These are phyloP conservation scores for Desmodesmus armatus DNA, from an alignment of 139 green algal genomes.

Conservation along the genomic window DNA sequence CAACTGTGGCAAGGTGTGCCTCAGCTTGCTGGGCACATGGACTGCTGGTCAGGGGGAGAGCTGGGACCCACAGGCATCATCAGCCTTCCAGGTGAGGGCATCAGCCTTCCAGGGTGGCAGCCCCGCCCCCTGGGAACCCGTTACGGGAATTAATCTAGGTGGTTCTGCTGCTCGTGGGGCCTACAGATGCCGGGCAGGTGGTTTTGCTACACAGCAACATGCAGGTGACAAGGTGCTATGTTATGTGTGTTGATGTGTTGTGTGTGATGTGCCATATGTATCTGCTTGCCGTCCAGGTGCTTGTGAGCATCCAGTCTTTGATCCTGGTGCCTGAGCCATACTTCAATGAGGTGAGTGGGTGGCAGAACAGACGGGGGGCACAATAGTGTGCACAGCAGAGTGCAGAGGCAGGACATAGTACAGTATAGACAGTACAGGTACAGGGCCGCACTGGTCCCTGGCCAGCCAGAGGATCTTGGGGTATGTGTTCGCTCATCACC, in stretches of 20 bases:
- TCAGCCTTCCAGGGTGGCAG: background rate
- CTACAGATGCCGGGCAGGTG: too few relatives aligned
- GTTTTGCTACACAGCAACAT: too few relatives aligned
- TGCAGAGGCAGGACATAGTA: background rate
- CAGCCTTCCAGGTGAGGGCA: constrained; percentile 73
- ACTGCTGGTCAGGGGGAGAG: constrained; percentile 68
- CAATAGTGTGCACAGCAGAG: constrained; percentile 14
- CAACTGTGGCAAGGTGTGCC: constrained; percentile 81
- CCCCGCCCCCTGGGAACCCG: too few relatives aligned
- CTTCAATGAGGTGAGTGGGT: too few relatives aligned
- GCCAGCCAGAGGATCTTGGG: background rate
- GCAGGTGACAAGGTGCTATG: too few relatives aligned
- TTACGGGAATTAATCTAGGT: too few relatives aligned
- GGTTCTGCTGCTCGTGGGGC: background rate
- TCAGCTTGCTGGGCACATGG: constrained; percentile 92
- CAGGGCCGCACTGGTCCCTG: background rate
- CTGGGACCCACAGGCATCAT: constrained; percentile 79
- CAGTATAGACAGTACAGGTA: background rate
- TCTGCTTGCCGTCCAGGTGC: constrained; percentile 71
- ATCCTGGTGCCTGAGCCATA: constrained; percentile 90
- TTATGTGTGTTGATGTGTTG: too few relatives aligned
- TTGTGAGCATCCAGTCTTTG: constrained; percentile 91
- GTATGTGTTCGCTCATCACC: too few relatives aligned
- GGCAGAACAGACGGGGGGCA: constrained; percentile 44
- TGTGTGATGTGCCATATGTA: too few relatives aligned